Evolutionary conservation across 768 basidiomycete species (phyloP), one percentile per base, ranked within the genome.

Genomic region (Lactarius indigo): DNA sequence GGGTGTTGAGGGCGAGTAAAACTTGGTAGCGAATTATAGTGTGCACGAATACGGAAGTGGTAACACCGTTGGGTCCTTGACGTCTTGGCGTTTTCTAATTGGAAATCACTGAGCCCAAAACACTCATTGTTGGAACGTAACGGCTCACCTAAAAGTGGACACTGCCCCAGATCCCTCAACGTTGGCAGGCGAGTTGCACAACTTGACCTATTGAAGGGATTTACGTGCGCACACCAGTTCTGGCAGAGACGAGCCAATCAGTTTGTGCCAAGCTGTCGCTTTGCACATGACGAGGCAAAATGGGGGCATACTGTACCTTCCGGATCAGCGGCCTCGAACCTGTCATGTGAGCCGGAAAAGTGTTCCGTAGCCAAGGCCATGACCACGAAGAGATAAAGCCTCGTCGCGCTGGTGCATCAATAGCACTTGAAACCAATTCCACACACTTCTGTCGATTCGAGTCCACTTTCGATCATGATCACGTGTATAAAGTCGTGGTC

Each of bases 401-500:
- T 80, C 79, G 47, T 79, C 77, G 52, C 75, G 41, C 77, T 76
- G 33, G 76, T 31, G 30, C 8, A 20, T 56, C 78, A 44, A 82
- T 78, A 12, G 75, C n/a, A n/a, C n/a, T n/a, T n/a, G n/a, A n/a
- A n/a, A n/a, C n/a, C n/a, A n/a, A n/a, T n/a, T n/a, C n/a, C n/a
- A n/a, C n/a, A n/a, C n/a, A n/a, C n/a, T n/a, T 82, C 81, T 1
- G 80, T 81, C n/a, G 69, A 82, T 81, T 15, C 80, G n/a, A n/a
- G 79, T 64, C 80, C 81, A 63, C 78, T 79, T 69, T 82, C 80
- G 57, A 81, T 82, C 80, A 80, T 79, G 55, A 81, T 77, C 74
- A 80, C 79, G 73, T 82, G 69, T 12, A 17, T 5, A 23, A 47
- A 59, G 7, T 15, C n/a, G 39, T 52, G 58, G 64, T 28, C 30